Percentiles rank a stretch among this genome's conserved stretches.
Conservation (phyloP, 176 grass and related monocot species). For the Avena eriantha region DNA sequence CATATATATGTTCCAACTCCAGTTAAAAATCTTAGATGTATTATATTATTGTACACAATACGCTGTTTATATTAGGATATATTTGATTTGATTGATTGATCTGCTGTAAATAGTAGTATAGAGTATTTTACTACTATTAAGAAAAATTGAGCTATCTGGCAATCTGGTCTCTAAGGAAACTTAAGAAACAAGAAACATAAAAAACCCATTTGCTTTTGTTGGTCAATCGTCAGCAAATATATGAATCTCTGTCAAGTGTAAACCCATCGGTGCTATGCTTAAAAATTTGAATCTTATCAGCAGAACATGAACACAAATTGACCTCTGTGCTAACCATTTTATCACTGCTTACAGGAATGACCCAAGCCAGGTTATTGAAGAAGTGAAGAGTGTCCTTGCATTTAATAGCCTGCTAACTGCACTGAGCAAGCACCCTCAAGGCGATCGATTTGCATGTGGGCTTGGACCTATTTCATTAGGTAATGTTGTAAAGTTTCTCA, state of each 20-base stretch:
- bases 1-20: slow-evolving; percentile 15
- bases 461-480: slow-evolving; percentile 93
- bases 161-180: not conserved
- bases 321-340: slow-evolving; percentile 44
- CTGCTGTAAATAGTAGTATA: not conserved
- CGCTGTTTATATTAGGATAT: slow-evolving; percentile 17
- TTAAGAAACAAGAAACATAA: slow-evolving; percentile 21
- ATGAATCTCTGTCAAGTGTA: slow-evolving; percentile 25
- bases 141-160: not conserved
- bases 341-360: slow-evolving; percentile 64
- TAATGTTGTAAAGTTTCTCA: slow-evolving; percentile 43
- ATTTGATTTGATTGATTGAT: slow-evolving; percentile 17
- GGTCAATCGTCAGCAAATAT: slow-evolving; percentile 20
- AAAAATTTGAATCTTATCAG: slow-evolving; percentile 9
- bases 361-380: slow-evolving; percentile 61
- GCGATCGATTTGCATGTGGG: slow-evolving; percentile 62
- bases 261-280: not conserved
- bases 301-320: slow-evolving; percentile 31
- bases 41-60: slow-evolving; percentile 10
- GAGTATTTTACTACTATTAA: slow-evolving; percentile 4
- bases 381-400: slow-evolving; percentile 77
- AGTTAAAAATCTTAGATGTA: slow-evolving; percentile 27
- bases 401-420: slow-evolving; percentile 75
- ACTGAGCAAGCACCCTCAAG: slow-evolving; percentile 79
- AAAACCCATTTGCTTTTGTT: not conserved